Conservation (phyloP, 768 basidiomycete species). For the Tylopilus intermedius region DNA sequence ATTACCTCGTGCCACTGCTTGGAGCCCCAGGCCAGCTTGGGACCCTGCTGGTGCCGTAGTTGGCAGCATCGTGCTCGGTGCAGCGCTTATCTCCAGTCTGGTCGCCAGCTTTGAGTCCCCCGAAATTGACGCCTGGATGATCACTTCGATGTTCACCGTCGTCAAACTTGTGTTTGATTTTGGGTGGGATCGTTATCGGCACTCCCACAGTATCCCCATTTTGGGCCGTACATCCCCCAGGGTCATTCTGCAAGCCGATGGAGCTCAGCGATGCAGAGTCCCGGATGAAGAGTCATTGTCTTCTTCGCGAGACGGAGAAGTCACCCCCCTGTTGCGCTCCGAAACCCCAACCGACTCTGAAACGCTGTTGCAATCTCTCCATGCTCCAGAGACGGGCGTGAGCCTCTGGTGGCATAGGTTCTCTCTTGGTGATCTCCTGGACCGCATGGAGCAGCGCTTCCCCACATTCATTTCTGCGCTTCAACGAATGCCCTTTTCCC, state of each 20-base stretch:
- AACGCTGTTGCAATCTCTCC: no score
- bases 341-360: no score
- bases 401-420: no score
- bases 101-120: slow-evolving; percentile 59
- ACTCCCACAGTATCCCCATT: slow-evolving; percentile 22
- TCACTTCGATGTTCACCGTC: slow-evolving; percentile 75
- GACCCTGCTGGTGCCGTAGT: slow-evolving; percentile 74
- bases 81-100: slow-evolving; percentile 69
- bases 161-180: slow-evolving; percentile 69
- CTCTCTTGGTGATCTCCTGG: not conserved
- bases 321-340: no score
- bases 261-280: no score
- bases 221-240: slow-evolving; percentile 3
- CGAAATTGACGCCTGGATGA: slow-evolving; percentile 78
- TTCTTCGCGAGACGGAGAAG: no score
- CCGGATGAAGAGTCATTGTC: no score
- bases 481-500: slow-evolving; percentile 68
- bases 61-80: slow-evolving; percentile 60
- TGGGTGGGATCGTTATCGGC: slow-evolving; percentile 51
- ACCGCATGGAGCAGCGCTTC: slow-evolving; percentile 38
- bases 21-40: slow-evolving; percentile 52
- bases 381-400: no score
- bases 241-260: not conserved
- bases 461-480: slow-evolving; percentile 68
- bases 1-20: slow-evolving; percentile 34